Percentiles rank a stretch among this genome's conserved stretches.
These are phyloP conservation scores for Kazachstania viticola DNA, from an alignment of 805 yeast species.

Conservation along the genomic window DNA sequence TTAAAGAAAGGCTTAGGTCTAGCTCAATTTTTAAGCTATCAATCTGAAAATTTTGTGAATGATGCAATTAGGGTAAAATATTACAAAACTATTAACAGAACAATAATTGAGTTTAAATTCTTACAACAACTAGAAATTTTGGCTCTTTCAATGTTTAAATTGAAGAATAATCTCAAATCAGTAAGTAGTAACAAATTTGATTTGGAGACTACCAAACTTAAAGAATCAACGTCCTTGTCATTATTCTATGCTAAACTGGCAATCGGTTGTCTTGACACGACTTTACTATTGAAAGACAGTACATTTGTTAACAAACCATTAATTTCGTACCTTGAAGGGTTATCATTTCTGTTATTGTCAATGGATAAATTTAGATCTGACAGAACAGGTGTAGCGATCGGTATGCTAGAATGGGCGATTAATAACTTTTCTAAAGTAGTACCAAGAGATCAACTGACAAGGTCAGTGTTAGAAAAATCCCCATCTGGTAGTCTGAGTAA, in stretches of 20 bases:
- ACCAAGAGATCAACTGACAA: constrained; percentile 8
- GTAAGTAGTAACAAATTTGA: constrained; percentile 18
- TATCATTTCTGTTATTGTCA: constrained; percentile 18
- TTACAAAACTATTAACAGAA: too few relatives aligned
- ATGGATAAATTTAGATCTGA: constrained; percentile 19
- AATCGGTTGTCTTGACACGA: constrained; percentile 20
- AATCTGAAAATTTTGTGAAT: background rate
- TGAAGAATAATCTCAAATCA: constrained; percentile 15
- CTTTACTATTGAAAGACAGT: constrained; percentile 3
- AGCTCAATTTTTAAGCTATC: constrained; percentile 6
- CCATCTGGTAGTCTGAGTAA: too few relatives aligned
- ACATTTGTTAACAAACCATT: constrained; percentile 6
- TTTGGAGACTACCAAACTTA: constrained; percentile 20
- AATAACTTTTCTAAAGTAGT: constrained; percentile 10
- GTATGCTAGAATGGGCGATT: constrained; percentile 18
- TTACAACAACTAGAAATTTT: constrained; percentile 22
- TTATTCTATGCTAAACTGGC: constrained; percentile 19
- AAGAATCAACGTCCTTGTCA: constrained; percentile 15
- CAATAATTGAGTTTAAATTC: constrained; percentile 7
- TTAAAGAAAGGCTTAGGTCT: constrained; percentile 20
- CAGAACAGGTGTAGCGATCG: constrained; percentile 20
- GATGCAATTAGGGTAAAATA: too few relatives aligned
- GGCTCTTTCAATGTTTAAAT: constrained; percentile 22
- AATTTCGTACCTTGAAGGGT: constrained; percentile 13
- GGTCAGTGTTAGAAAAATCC: constrained; percentile 5